A percentile compares a stretch with the other conserved stretches of the same genome.
phyloP scores from a whole-genome alignment of 2,329 filamentous ascomycete genomes.

The Ceratocystis lukuohia region DNA sequence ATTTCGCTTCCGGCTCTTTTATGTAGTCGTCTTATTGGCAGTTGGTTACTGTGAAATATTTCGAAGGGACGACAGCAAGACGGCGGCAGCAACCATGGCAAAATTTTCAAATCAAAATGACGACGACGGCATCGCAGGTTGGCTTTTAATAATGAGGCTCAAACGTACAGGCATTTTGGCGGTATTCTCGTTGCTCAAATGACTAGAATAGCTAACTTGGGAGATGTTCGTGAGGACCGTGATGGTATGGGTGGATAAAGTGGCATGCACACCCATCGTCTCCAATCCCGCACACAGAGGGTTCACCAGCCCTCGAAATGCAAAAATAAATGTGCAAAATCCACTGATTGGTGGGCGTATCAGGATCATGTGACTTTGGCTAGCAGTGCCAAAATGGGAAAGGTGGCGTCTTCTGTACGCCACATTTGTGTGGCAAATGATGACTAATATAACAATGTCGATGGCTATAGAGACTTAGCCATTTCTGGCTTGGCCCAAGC shows the following conservation, averaged over 20 bases:
- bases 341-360: slow-evolving; percentile 14
- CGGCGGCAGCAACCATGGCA: slow-evolving; percentile 8
- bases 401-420: slow-evolving; percentile 6
- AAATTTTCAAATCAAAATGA: slow-evolving; percentile 15
- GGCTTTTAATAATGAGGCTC: slow-evolving; percentile 9
- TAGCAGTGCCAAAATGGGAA: not conserved
- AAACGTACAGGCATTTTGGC: slow-evolving; percentile 20
- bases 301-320: slow-evolving; percentile 17
- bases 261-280: slow-evolving; percentile 15
- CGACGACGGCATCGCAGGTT: slow-evolving; percentile 11
- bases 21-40: not conserved
- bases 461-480: not conserved
- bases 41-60: not conserved
- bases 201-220: slow-evolving; percentile 20
- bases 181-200: slow-evolving; percentile 20
- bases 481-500: slow-evolving; percentile 3
- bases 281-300: slow-evolving; percentile 16
- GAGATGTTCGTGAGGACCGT: slow-evolving; percentile 16
- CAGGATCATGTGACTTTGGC: slow-evolving; percentile 12
- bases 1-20: not conserved
- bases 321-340: slow-evolving; percentile 19
- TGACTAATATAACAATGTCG: slow-evolving; percentile 16
- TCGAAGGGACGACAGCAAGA: not conserved
- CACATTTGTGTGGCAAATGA: not conserved
- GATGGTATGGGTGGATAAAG: slow-evolving; percentile 19